Evolutionary conservation across 148 eudicot genomes (phyloP).

Genomic region (Spergularia marina): DNA sequence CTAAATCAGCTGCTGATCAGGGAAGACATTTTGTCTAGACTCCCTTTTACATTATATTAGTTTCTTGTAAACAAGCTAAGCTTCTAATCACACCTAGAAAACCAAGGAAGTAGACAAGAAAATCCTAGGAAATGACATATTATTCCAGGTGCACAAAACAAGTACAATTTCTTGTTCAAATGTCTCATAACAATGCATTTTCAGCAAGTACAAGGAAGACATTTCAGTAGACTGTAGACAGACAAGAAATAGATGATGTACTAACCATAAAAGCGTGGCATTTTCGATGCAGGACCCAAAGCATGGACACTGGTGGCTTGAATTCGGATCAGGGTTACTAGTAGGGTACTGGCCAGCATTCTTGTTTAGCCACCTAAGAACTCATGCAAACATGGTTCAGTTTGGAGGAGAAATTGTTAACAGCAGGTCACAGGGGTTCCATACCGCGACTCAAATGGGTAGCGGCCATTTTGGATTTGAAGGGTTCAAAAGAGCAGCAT

Average conservation of each 20-base stretch:
- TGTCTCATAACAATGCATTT: not conserved
- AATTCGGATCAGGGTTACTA: conserved; percentile 74
- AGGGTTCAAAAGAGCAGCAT: conserved; percentile 90
- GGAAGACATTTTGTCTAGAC: too few species aligned
- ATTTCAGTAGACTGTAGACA: not conserved
- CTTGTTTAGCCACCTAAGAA: conserved; percentile 72
- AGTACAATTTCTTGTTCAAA: not conserved
- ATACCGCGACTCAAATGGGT: conserved; percentile 96
- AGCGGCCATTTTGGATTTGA: conserved; percentile 87
- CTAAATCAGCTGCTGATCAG: too few species aligned
- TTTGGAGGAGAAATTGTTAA: conserved; percentile 96
- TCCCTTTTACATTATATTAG: too few species aligned
- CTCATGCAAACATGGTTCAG: conserved; percentile 87
- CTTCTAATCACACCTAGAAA: too few species aligned
- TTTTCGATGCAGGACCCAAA: conserved; percentile 72
- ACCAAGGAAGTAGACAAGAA: not conserved
- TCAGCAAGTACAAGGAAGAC: not conserved
- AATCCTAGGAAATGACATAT: not conserved
- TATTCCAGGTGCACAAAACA: not conserved
- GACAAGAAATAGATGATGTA: not conserved
- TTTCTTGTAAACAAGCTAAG: too few species aligned
- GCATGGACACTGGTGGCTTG: conserved; percentile 98
- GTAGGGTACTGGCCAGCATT: conserved; percentile 93
- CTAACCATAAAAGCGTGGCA: not conserved
- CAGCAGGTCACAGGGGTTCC: conserved; percentile 62